Evolutionary conservation across 169 alveolate genomes (phyloP).

Genomic region (Cardiosporidium cionae): DNA sequence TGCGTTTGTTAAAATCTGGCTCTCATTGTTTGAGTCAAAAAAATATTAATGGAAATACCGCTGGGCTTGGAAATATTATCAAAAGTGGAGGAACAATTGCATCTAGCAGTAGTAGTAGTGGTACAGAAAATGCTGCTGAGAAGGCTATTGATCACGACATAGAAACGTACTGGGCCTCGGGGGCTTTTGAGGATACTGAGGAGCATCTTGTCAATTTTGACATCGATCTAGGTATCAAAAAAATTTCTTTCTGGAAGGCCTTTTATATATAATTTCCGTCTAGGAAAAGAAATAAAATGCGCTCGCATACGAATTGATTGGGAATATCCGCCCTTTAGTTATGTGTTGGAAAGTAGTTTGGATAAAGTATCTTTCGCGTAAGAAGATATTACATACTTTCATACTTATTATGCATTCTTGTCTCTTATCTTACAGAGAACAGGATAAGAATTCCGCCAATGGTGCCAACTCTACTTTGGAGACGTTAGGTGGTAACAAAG

Average conservation of each 20-base stretch:
- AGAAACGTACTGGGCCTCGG: conserved; percentile 79
- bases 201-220: conserved; percentile 49
- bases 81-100: conserved; percentile 37
- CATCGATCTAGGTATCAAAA: conserved; percentile 50
- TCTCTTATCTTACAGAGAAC: conserved; percentile 6
- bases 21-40: conserved; percentile 65
- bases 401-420: neutral
- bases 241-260: neutral
- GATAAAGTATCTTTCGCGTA: conserved; percentile 57
- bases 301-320: conserved; percentile 65
- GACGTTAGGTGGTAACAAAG: conserved; percentile 50
- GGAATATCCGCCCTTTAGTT: conserved; percentile 80
- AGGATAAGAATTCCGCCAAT: conserved; percentile 52
- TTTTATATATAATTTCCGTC: neutral
- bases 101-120: conserved; percentile 36
- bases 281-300: conserved; percentile 42
- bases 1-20: conserved; percentile 54
- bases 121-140: conserved; percentile 51
- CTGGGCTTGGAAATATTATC: conserved; percentile 65
- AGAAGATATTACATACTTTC: conserved; percentile 5
- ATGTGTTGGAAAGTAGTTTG: conserved; percentile 58
- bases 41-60: conserved; percentile 49
- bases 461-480: conserved; percentile 56
- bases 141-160: conserved; percentile 66
- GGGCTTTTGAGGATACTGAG: conserved; percentile 52